Evolutionary conservation across 2,329 filamentous ascomycete species (phyloP), one percentile per base, ranked within the genome.

Genomic region (Tolypocladium cylindrosporum): DNA sequence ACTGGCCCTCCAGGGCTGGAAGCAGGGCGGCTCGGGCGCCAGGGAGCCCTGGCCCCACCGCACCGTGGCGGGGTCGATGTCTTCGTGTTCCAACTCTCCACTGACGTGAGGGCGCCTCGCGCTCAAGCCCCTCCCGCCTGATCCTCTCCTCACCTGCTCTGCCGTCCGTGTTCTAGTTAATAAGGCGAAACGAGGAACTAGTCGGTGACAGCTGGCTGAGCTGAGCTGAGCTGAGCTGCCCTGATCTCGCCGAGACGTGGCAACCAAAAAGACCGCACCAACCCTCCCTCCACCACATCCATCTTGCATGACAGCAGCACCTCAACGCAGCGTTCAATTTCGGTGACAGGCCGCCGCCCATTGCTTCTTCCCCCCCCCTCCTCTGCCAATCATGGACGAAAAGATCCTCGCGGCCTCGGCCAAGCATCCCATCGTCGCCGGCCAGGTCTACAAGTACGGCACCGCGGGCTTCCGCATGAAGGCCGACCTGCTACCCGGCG

Each of bases 401-500:
- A 74, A 78, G 63, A 81, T 87, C 64, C 74, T 86, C 65, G 79
- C 76, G 59, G 84, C 83, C 66, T 85, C 84, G 57, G 75, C 79
- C 73, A 84, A 80, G 74, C 81, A 86, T 70, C 79, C 84, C 62
- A 84, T 85, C 60, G 77, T 80, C 56, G 68, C 74, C 57, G 79
- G 79, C 64, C 79, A 78, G 58, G 65, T 73, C 58, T 87, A 85
- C 75, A 83, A 81, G 64, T 87, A 87, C 74, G 84, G 84, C 64
- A 87, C 84, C 37, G 84, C 84, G 51, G 84, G 84, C 60, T 87
- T 87, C 70, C 84, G 84, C 65, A 87, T 87, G 84, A 83, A 81
- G 69, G 83, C 84, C 39, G 87, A 91, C 67, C 83, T 96, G 58
- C 88, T 97, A 67, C 90, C 95, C 70, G 94, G 91, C 41, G 91